Conservation (phyloP, 805 yeast genomes). For the Wickerhamiella siamensis region DNA sequence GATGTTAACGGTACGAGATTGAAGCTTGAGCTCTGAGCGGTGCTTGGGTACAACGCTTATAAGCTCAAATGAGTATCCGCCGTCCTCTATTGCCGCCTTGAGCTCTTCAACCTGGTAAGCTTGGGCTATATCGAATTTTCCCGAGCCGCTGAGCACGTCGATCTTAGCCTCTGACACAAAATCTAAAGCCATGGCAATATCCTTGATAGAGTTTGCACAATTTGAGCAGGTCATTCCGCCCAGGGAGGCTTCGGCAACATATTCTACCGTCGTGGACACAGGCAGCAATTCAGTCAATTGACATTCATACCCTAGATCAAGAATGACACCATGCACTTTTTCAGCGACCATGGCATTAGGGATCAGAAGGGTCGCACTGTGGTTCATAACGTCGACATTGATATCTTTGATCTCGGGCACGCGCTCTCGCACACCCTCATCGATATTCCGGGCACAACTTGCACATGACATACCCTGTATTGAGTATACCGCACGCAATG, state of each 20-base stretch:
- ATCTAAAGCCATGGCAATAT: conserved; percentile 30
- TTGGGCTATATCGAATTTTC: conserved; percentile 38
- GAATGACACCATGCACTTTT: conserved; percentile 33
- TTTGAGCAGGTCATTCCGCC: conserved; percentile 69
- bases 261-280: conserved; percentile 31
- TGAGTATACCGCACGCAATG: conserved; percentile 37
- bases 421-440: conserved; percentile 27
- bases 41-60: conserved; percentile 32
- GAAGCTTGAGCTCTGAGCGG: conserved; percentile 34
- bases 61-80: conserved; percentile 49
- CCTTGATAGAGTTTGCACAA: conserved; percentile 43
- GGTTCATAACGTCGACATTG: conserved; percentile 38
- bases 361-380: conserved; percentile 39
- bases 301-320: conserved; percentile 36
- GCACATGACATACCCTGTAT: conserved; percentile 61
- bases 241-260: conserved; percentile 43
- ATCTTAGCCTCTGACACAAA: conserved; percentile 42
- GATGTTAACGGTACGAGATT: conserved; percentile 42
- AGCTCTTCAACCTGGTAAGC: conserved; percentile 28
- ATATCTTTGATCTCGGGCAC: conserved; percentile 25
- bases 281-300: conserved; percentile 47
- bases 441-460: conserved; percentile 39
- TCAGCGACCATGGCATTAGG: conserved; percentile 39
- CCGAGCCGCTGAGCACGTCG: conserved; percentile 46
- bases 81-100: conserved; percentile 42